These are phyloP conservation scores for Hypomontagnella monticulosa DNA, from an alignment of 495 filamentous ascomycete genomes.

Conservation along the genomic window DNA sequence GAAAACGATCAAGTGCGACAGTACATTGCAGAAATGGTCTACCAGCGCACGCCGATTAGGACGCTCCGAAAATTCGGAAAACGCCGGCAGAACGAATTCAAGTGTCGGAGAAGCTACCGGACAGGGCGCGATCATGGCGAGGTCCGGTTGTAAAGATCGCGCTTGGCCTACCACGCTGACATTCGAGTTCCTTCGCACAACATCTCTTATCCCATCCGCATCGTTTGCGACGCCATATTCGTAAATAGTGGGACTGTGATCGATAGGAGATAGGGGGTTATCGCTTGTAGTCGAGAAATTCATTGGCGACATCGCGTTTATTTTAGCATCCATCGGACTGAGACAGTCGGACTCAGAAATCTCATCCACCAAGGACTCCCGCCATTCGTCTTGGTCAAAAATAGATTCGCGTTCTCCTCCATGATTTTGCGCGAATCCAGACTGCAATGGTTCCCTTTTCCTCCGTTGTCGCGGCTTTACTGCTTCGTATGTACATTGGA, in stretches of 20 bases:
- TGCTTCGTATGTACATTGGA: slow-evolving; percentile 65
- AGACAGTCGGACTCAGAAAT: slow-evolving; percentile 38
- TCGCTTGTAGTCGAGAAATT: slow-evolving; percentile 23
- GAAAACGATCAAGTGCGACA: slow-evolving; percentile 71
- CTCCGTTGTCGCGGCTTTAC: slow-evolving; percentile 66
- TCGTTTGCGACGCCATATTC: slow-evolving; percentile 21
- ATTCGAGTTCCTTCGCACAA: slow-evolving; percentile 32
- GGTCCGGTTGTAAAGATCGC: slow-evolving; percentile 48
- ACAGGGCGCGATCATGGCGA: slow-evolving; percentile 61
- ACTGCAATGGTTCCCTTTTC: slow-evolving; percentile 49
- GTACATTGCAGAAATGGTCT: slow-evolving; percentile 70
- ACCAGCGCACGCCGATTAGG: slow-evolving; percentile 65
- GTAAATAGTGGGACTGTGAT: slow-evolving; percentile 16
- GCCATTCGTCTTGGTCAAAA: slow-evolving; percentile 29
- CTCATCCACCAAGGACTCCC: slow-evolving; percentile 8
- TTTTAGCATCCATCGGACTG: slow-evolving; percentile 44
- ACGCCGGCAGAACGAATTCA: slow-evolving; percentile 62
- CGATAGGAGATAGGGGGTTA: slow-evolving; percentile 23
- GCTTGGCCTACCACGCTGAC: slow-evolving; percentile 34
- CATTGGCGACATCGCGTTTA: slow-evolving; percentile 34
- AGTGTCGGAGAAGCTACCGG: slow-evolving; percentile 56
- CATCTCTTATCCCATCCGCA: slow-evolving; percentile 15
- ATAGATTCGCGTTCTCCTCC: neutral
- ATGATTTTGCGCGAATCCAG: slow-evolving; percentile 10
- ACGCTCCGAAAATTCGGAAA: slow-evolving; percentile 64